These are phyloP conservation scores for Calonectria leucothoes DNA, from an alignment of 2,329 filamentous ascomycete species.

Conservation along the genomic window DNA sequence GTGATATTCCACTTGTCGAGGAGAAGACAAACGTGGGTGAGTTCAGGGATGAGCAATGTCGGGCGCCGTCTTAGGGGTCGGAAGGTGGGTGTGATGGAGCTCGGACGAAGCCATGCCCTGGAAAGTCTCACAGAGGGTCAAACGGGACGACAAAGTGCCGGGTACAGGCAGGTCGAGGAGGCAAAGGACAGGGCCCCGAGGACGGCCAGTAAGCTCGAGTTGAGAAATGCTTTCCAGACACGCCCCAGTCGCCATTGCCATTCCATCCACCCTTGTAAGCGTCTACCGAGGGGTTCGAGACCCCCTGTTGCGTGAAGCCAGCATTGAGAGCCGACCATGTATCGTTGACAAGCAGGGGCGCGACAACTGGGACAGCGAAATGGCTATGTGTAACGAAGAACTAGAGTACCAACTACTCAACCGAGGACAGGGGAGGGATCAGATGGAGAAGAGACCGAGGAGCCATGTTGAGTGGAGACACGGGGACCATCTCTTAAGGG, in stretches of 20 bases:
- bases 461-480: slow-evolving; percentile 45
- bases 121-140: slow-evolving; percentile 34
- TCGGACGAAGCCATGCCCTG: slow-evolving; percentile 42
- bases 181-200: slow-evolving; percentile 31
- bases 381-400: slow-evolving; percentile 34
- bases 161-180: slow-evolving; percentile 35
- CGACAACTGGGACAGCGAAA: slow-evolving; percentile 35
- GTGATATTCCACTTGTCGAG: slow-evolving; percentile 31
- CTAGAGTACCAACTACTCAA: slow-evolving; percentile 39
- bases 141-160: slow-evolving; percentile 42
- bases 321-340: slow-evolving; percentile 39
- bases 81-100: slow-evolving; percentile 38
- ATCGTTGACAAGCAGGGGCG: slow-evolving; percentile 42
- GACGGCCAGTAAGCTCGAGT: slow-evolving; percentile 38
- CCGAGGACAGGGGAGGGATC: slow-evolving; percentile 37
- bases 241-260: slow-evolving; percentile 39
- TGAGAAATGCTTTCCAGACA: slow-evolving; percentile 40
- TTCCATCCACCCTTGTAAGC: slow-evolving; percentile 43
- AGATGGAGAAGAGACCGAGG: slow-evolving; percentile 40
- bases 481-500: slow-evolving; percentile 43
- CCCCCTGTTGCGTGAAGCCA: slow-evolving; percentile 37
- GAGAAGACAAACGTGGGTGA: slow-evolving; percentile 23
- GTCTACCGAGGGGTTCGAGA: slow-evolving; percentile 49
- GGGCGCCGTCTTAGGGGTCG: slow-evolving; percentile 33
- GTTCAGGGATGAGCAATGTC: slow-evolving; percentile 34